Evolutionary conservation across 2,329 filamentous ascomycete genomes (phyloP), one percentile per base, ranked within the genome.

Genomic region (Didymella keratinophila): DNA sequence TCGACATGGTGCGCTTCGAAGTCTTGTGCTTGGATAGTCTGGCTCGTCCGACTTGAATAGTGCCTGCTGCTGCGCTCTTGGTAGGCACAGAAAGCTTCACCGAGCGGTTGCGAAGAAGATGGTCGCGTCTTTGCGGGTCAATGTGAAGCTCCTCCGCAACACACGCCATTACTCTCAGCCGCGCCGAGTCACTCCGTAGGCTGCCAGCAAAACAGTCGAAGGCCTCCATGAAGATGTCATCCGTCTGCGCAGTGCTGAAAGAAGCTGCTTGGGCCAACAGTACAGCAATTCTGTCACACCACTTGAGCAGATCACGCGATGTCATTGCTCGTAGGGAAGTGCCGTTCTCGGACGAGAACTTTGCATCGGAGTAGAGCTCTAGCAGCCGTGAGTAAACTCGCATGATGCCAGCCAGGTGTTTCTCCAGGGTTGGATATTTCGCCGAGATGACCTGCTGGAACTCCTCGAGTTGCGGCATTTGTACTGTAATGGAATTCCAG

Each of bases 181-280:
- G 86, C 28, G 87, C 79, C 12, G 85, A 81, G 28, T 83, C 83
- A 56, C 89, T 89, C 10, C 90, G 89, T 44, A 95, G 81, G 71
- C 90, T 92, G 52, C 91, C 91, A 41, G 92, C 88, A 75, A 99
- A 98, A 72, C 93, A 96, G 76, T 99, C 95, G 51, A 95, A 84
- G 0, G 93, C 91, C 73, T 99, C 95, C 79, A 97, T 86, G 70
- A 97, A 97, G 77, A 98, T 96, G 68, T 90, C 87, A 70, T 97
- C 90, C 64, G 89, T 82, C 73, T 95, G 90, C 20, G 86, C 82
- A 11, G 87, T 87, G 23, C 85, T 89, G 63, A 84, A 88, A 21
- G 87, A 86, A 1, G 87, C 86, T 11, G 84, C 81, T 9, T 82
- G 76, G 54, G 83, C 71, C 21, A 97, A 80, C 16, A 92, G 85